Evolutionary conservation across 2,329 filamentous ascomycete species (phyloP).

Genomic region (Penicillium freii): DNA sequence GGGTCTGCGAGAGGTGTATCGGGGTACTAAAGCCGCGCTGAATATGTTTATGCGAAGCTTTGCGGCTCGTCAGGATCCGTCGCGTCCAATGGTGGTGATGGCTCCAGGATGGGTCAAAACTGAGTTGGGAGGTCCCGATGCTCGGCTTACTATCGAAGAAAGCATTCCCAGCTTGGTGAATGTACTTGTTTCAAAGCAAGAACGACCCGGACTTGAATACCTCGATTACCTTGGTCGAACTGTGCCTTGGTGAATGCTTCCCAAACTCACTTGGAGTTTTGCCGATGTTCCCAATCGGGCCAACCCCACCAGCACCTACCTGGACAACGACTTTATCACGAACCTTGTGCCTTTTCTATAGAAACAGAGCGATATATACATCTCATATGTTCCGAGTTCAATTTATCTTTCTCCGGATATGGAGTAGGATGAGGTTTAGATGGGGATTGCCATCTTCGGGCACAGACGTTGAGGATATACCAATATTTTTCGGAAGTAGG

Average conservation of each 20-base stretch:
- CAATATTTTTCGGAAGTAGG: no score
- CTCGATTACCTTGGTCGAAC: background rate
- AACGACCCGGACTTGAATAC: background rate
- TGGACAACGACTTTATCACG: background rate
- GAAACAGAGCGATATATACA: background rate
- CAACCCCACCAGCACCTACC: background rate
- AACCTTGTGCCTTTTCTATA: background rate
- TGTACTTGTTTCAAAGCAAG: background rate
- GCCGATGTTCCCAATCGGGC: background rate
- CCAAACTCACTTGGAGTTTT: background rate
- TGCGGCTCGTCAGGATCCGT: background rate
- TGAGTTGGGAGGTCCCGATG: background rate
- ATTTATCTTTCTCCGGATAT: background rate
- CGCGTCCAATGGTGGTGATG: background rate
- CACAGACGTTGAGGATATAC: background rate
- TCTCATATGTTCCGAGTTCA: background rate
- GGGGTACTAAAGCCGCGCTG: background rate
- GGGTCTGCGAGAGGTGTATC: background rate
- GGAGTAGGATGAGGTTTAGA: background rate
- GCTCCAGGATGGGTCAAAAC: constrained; percentile 4
- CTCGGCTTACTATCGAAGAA: constrained; percentile 2
- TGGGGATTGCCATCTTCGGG: background rate
- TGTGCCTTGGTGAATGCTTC: background rate
- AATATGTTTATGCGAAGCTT: constrained; percentile 7
- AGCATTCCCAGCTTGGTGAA: background rate